Evolutionary conservation across 176 grass and related monocot species (phyloP), one percentile per base, ranked within the genome.

Genomic region (Paspalum notatum): DNA sequence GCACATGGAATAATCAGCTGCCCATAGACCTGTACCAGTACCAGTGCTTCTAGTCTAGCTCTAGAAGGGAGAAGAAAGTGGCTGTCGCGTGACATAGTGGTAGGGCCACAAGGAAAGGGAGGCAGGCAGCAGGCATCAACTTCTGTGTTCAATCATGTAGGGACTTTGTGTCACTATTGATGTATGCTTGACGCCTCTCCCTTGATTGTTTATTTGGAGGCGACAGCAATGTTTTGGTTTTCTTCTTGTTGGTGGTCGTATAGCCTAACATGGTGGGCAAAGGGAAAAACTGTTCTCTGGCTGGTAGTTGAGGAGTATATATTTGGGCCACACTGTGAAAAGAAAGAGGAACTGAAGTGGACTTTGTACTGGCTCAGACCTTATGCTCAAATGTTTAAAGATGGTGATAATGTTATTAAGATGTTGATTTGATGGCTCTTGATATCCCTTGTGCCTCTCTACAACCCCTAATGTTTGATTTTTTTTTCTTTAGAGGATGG

Each of bases 1-100:
- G 48, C 78, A 44, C 82, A 82, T 85, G 83, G 83, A 85, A 52
- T 66, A 77, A 85, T 21, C 68, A 27, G 22, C 68, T 27, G 78
- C 66, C 72, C 41, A 66, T 82, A 58, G 87, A 85, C 78, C 10
- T 82, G 72, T 78, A 89, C 72, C 83, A 52, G 72, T 78, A 89
- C 72, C 83, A 52, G 66, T 89, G 87, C 87, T 77, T 60, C 57
- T 60, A 60, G 57, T 89, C 78, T 85, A 85, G 65, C 41, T 58
- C 68, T 52, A 75, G 37, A 44, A 72, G 49, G 66, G 20, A 64
- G 79, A 50, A 68, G 57, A 32, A 32, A 32, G 32, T 48, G 77
- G 86, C 6, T 60, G 45, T 46, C 69, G 69, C 76, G 40, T 78
- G 76, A 53, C 46, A 69, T 77, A 74, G 64, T 76, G 82, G 87